A percentile compares a stretch with the other conserved stretches of the same genome.
Conservation (phyloP, 2,329 filamentous ascomycete species). For the Orbilia oligospora region DNA sequence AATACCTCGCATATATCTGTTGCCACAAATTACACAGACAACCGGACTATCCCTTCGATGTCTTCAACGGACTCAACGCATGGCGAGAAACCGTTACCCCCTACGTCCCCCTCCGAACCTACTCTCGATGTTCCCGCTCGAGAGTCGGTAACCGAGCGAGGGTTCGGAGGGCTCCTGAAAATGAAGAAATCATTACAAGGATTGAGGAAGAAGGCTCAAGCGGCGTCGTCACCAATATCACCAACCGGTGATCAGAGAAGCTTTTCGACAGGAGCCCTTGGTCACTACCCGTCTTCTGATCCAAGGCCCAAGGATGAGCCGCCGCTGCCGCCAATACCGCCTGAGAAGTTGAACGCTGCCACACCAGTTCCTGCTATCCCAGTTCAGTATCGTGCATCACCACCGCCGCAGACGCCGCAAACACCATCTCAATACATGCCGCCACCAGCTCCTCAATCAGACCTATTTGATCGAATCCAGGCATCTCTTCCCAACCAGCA, state of each 20-base stretch:
- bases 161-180: conserved; percentile 57
- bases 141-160: conserved; percentile 46
- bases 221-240: conserved; percentile 50
- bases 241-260: conserved; percentile 49
- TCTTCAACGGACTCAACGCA: conserved; percentile 30
- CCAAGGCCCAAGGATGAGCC: conserved; percentile 36
- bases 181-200: conserved; percentile 60
- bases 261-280: conserved; percentile 44
- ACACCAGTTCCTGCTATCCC: conserved; percentile 13
- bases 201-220: conserved; percentile 55
- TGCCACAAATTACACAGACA: conserved; percentile 41
- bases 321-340: conserved; percentile 55
- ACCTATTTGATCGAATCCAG: conserved; percentile 54
- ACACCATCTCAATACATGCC: conserved; percentile 12
- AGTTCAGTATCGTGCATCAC: conserved; percentile 30
- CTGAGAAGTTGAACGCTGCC: conserved; percentile 35
- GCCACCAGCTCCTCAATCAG: conserved; percentile 13
- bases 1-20: conserved; percentile 44
- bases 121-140: conserved; percentile 40
- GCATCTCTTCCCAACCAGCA: conserved; percentile 37
- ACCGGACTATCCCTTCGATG: conserved; percentile 13
- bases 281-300: conserved; percentile 29
- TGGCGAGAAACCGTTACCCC: conserved; percentile 51
- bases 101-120: conserved; percentile 27
- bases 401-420: conserved; percentile 24